Evolutionary conservation across 2,329 filamentous ascomycete genomes (phyloP), one percentile per base, ranked within the genome.

Genomic region (Hymenoscyphus albidus): DNA sequence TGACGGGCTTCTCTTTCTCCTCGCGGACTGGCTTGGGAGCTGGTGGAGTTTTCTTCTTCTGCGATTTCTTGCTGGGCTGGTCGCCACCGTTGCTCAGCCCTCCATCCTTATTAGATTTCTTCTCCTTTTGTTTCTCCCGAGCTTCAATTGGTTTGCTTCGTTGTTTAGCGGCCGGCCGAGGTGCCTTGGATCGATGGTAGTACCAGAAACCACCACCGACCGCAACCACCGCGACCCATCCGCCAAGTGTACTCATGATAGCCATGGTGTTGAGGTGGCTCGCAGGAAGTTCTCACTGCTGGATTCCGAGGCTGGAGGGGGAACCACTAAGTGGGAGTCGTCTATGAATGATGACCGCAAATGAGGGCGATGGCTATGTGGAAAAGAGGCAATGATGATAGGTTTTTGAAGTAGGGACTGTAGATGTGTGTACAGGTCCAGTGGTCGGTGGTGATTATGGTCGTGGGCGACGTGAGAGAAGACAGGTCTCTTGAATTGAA

Each of bases 211-310:
- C 67, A 59, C 71, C 76, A 48, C 69, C 68, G 54, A 74, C 62
- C 16, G 71, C 70, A 32, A 76, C 58, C 58, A 79, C 69, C 42
- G 74, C 70, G 60, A 71, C 74, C 74, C 74, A 79, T 64, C 77
- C 77, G 67, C 74, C 76, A 69, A 76, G 72, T 62, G 77, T 78
- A n/a, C 65, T 70, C 40, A 66, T 54, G n/a, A 69, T 62, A 57
- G 68, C 65, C 67, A 72, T 72, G n/a, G 22, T 66, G 40, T 42
- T 55, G 62, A 18, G 40, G 39, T 63, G 62, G 39, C 58, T 51
- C 40, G 42, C n/a, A 51, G 35, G 39, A 51, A 60, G 58, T n/a
- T 51, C 16, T 57, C 31, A 54, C 48, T 54, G 48, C 48, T 22
- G 18, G 48, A 22, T 54, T 22, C 48, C 7, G 13, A 18, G 5